These are phyloP conservation scores for Fraxinus excelsior DNA, from an alignment of 257 asterid genomes.

Conservation along the genomic window DNA sequence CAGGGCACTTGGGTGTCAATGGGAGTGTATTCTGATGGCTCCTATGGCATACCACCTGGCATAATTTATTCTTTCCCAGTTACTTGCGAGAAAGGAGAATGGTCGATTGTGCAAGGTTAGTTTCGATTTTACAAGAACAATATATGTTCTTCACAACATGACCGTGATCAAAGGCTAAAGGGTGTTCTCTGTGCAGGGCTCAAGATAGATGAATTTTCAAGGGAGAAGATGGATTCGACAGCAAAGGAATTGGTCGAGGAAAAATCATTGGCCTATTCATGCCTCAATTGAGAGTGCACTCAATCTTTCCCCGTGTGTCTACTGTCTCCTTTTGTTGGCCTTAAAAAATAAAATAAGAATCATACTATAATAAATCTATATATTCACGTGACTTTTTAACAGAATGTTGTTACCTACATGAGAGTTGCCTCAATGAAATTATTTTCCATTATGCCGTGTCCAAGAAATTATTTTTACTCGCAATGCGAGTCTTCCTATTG, in stretches of 20 bases:
- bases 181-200: slow-evolving; percentile 42
- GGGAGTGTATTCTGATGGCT: slow-evolving; percentile 90
- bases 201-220: slow-evolving; percentile 65
- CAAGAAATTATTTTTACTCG: background rate
- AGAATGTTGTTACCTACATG: background rate
- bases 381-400: background rate
- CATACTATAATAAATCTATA: background rate
- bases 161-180: background rate
- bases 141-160: background rate
- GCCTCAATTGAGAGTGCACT: slow-evolving; percentile 38
- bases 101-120: slow-evolving; percentile 86
- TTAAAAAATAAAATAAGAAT: background rate
- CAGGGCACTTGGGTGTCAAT: slow-evolving; percentile 88
- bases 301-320: background rate
- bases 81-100: slow-evolving; percentile 74
- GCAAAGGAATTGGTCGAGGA: slow-evolving; percentile 74
- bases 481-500: too few relatives aligned
- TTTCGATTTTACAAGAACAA: background rate
- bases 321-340: background rate
- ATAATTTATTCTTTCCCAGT: slow-evolving; percentile 82
- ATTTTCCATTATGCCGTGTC: background rate
- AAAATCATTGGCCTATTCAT: slow-evolving; percentile 65
- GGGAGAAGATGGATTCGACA: slow-evolving; percentile 67
- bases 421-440: background rate
- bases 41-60: slow-evolving; percentile 71